A percentile compares a stretch with the other conserved stretches of the same genome.
phyloP scores from a whole-genome alignment of 345 rosid species.

The Eucalyptus melliodora region DNA sequence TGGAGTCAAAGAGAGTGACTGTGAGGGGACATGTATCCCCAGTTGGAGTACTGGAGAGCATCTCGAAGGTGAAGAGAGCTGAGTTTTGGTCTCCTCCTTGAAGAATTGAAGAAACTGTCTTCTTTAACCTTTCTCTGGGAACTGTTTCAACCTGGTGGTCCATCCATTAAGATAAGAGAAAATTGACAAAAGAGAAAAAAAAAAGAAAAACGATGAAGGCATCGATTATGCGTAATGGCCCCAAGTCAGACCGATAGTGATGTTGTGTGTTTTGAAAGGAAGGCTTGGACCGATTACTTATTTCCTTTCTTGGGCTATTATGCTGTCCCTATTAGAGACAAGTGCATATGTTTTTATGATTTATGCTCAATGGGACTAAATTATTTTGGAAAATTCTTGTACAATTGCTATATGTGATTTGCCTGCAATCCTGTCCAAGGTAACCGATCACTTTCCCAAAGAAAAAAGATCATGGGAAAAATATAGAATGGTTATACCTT shows the following conservation, averaged over 20 bases:
- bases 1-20: conserved; percentile 72
- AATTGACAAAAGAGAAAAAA: not conserved
- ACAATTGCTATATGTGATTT: not conserved
- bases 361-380: not conserved
- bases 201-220: not conserved
- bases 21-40: conserved; percentile 84
- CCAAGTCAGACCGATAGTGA: not conserved
- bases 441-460: not conserved
- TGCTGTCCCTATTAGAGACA: not conserved
- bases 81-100: conserved; percentile 63
- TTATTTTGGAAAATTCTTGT: not conserved
- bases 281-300: not conserved
- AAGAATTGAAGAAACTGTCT: not conserved
- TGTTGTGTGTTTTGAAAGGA: not conserved
- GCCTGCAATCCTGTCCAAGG: not conserved
- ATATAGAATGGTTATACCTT: not conserved
- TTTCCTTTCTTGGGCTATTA: not conserved
- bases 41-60: conserved; percentile 50
- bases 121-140: not conserved
- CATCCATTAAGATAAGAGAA: not conserved
- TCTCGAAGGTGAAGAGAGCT: conserved; percentile 74
- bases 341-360: not conserved
- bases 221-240: not conserved
- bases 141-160: not conserved
- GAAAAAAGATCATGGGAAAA: not conserved